These are phyloP conservation scores for Scedosporium aurantiacum DNA, from an alignment of 2,329 filamentous ascomycete genomes.

Conservation along the genomic window DNA sequence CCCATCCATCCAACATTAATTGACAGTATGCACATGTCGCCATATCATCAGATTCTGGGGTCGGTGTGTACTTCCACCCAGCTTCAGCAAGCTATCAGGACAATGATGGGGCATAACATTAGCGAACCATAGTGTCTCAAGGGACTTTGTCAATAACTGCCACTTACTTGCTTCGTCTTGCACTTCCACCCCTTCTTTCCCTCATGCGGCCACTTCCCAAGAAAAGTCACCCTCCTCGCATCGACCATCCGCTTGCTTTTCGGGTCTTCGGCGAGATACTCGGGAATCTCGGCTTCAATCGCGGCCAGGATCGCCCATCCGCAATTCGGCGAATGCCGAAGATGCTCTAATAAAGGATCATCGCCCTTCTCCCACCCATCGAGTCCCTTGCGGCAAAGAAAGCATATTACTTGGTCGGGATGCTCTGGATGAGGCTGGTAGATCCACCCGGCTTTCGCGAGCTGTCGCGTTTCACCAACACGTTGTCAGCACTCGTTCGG, in stretches of 20 bases:
- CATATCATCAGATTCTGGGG: slow-evolving; percentile 72
- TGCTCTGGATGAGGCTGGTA: slow-evolving; percentile 65
- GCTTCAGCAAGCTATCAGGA: slow-evolving; percentile 64
- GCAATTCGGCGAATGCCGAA: slow-evolving; percentile 71
- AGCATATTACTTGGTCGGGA: slow-evolving; percentile 84
- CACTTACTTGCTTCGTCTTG: slow-evolving; percentile 69
- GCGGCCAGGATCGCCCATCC: slow-evolving; percentile 71
- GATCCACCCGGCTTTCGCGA: slow-evolving; percentile 86
- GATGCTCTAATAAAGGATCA: slow-evolving; percentile 71
- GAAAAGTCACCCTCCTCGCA: slow-evolving; percentile 75
- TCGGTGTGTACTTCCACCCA: slow-evolving; percentile 90
- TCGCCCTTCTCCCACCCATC: slow-evolving; percentile 90
- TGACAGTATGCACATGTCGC: slow-evolving; percentile 87
- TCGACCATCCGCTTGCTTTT: slow-evolving; percentile 58
- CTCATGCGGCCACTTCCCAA: slow-evolving; percentile 80
- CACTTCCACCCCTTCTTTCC: slow-evolving; percentile 79
- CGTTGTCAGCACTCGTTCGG: slow-evolving; percentile 8
- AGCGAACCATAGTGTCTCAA: slow-evolving; percentile 13
- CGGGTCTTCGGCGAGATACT: slow-evolving; percentile 63
- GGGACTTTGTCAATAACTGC: neutral
- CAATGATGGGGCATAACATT: neutral
- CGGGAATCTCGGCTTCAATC: slow-evolving; percentile 49
- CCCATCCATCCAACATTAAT: slow-evolving; percentile 87
- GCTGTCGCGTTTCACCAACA: slow-evolving; percentile 34
- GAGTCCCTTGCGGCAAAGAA: slow-evolving; percentile 70